Conservation (phyloP, 2,329 filamentous ascomycete genomes). For the Chaetomium sp. region DNA sequence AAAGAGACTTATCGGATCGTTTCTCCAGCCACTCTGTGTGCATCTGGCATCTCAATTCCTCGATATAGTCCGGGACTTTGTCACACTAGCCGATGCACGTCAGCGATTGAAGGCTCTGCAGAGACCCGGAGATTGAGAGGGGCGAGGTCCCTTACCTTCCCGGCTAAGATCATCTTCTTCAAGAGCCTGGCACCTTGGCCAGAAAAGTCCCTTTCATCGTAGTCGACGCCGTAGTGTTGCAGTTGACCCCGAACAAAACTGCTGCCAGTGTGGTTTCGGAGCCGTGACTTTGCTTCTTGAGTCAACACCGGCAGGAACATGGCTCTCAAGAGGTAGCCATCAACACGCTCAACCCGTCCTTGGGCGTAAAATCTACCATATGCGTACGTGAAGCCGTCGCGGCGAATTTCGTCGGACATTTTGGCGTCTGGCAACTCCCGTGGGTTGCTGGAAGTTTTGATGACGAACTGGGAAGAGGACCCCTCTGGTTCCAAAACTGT, state of each 20-base stretch:
- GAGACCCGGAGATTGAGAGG: neutral
- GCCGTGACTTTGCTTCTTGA: neutral
- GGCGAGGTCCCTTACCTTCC: neutral
- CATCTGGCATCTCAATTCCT: neutral
- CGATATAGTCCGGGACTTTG: neutral
- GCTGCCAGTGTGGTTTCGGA: neutral
- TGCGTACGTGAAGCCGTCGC: neutral
- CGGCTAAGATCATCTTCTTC: neutral
- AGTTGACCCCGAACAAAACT: neutral
- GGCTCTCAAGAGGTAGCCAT: neutral
- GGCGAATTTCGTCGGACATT: neutral
- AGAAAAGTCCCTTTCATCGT: neutral
- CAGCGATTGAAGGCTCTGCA: neutral
- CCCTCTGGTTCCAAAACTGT: too few species aligned
- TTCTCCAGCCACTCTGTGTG: neutral
- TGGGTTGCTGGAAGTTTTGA: too few species aligned
- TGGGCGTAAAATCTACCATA: neutral
- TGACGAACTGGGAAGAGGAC: too few species aligned
- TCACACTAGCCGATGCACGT: neutral
- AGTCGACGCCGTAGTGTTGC: neutral
- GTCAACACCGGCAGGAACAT: neutral
- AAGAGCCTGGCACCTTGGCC: neutral
- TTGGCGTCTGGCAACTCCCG: neutral
- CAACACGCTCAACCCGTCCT: neutral
- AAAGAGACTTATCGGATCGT: neutral